phyloP scores from a whole-genome alignment of 2,329 filamentous ascomycete genomes.

The Aspergillus costaricaensis region DNA sequence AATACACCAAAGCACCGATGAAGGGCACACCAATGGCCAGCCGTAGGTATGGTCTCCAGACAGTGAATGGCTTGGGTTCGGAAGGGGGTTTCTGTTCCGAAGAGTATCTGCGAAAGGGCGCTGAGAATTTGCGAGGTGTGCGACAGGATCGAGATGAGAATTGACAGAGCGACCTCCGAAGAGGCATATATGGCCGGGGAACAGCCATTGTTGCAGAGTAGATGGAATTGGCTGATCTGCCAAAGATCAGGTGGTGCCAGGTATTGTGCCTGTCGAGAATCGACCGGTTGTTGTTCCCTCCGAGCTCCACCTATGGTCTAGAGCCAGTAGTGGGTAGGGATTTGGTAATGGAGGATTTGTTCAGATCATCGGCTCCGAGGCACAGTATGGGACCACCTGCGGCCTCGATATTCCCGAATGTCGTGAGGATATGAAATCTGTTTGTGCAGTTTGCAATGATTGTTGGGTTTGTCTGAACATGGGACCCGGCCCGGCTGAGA shows the following conservation, averaged over 20 bases:
- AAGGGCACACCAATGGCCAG: conserved; percentile 53
- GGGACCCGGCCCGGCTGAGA: not conserved
- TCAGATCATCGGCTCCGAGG: conserved; percentile 3
- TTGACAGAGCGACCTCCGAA: conserved; percentile 36
- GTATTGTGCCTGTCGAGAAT: not conserved
- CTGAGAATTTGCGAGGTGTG: conserved; percentile 21
- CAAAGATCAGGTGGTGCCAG: conserved; percentile 20
- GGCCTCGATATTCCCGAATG: conserved; percentile 8
- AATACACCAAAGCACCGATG: conserved; percentile 52
- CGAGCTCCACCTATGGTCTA: conserved; percentile 13
- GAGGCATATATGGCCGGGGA: conserved; percentile 34
- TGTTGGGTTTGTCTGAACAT: conserved; percentile 9
- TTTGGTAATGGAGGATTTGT: not conserved
- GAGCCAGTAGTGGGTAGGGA: not conserved
- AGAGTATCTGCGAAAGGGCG: conserved; percentile 29
- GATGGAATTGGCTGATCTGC: conserved; percentile 20
- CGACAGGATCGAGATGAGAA: conserved; percentile 27
- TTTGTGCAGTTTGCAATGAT: conserved; percentile 21
- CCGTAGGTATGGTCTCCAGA: conserved; percentile 51
- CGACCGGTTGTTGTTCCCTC: not conserved
- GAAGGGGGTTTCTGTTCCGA: conserved; percentile 23
- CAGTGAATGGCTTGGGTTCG: conserved; percentile 34
- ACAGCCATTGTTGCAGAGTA: conserved; percentile 33
- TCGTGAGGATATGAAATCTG: conserved; percentile 2
- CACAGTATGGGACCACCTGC: conserved; percentile 24